Conservation (phyloP, 2,329 filamentous ascomycete genomes). For the Calonectria crousiana region DNA sequence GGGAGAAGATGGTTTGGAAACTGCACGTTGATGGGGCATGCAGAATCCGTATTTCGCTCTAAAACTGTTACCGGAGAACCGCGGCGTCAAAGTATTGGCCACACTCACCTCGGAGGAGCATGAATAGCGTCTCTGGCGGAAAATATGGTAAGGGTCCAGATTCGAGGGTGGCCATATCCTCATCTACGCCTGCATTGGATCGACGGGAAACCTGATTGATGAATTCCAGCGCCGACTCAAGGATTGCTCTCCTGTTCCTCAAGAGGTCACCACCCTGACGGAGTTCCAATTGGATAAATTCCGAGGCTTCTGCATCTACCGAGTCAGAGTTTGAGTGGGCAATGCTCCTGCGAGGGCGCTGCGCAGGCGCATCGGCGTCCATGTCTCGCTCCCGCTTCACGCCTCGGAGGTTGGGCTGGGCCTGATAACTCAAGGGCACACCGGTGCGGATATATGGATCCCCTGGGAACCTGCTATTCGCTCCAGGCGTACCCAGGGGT, state of each 20-base stretch:
- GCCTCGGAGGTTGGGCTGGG: not conserved
- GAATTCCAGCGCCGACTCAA: conserved; percentile 10
- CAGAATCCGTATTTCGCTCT: not conserved
- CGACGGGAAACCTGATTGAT: conserved; percentile 10
- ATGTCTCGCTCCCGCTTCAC: conserved; percentile 10
- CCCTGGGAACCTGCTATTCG: not conserved
- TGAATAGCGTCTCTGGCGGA: conserved; percentile 2
- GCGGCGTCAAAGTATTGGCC: not conserved
- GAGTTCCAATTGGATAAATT: conserved; percentile 16
- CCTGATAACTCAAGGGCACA: not conserved
- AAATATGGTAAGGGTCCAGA: not conserved
- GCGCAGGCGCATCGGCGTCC: not conserved
- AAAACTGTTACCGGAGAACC: not conserved
- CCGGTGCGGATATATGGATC: not conserved
- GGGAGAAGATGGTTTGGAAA: conserved; percentile 16
- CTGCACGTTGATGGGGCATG: not conserved
- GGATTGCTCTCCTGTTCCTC: conserved; percentile 1
- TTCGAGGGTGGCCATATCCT: not conserved
- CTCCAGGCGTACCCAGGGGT: not conserved
- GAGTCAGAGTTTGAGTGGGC: not conserved
- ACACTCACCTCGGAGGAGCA: not conserved
- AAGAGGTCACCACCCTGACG: not conserved
- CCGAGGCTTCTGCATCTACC: conserved; percentile 8
- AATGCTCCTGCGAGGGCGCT: not conserved
- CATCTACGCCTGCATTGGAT: not conserved